phyloP scores from a whole-genome alignment of 2,329 filamentous ascomycete genomes.

The Ustulina deusta region DNA sequence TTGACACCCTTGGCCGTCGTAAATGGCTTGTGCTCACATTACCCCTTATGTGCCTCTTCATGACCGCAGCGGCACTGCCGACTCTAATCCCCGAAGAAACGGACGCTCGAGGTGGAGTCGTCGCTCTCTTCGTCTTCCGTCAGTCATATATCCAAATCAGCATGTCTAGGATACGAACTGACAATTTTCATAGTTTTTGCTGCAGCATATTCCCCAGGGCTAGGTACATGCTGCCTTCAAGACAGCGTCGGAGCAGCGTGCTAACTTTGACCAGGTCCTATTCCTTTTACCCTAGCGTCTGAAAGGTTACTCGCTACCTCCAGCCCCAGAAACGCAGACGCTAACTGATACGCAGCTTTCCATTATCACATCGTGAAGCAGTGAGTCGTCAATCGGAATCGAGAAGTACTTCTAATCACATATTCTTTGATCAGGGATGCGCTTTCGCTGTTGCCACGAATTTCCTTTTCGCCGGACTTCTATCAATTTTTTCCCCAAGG shows the following conservation, averaged over 20 bases:
- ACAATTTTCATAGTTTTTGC: slow-evolving; percentile 52
- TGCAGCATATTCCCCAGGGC: slow-evolving; percentile 56
- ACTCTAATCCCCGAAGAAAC: slow-evolving; percentile 43
- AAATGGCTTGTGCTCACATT: slow-evolving; percentile 59
- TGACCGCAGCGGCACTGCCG: slow-evolving; percentile 55
- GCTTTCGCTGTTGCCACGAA: slow-evolving; percentile 62
- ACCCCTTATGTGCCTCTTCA: slow-evolving; percentile 58
- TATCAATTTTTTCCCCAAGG: slow-evolving; percentile 58
- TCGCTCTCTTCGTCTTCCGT: slow-evolving; percentile 55
- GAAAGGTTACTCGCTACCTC: slow-evolving; percentile 50
- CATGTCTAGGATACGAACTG: neutral
- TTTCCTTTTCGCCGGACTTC: slow-evolving; percentile 59
- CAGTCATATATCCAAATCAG: slow-evolving; percentile 6
- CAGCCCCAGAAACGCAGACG: no score
- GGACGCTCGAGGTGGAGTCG: slow-evolving; percentile 46
- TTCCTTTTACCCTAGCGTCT: slow-evolving; percentile 63
- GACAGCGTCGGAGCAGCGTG: neutral
- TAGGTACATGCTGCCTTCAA: slow-evolving; percentile 41
- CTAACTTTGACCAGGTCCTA: slow-evolving; percentile 54
- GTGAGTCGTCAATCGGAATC: slow-evolving; percentile 35
- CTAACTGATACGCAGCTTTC: slow-evolving; percentile 54
- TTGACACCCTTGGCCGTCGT: slow-evolving; percentile 57
- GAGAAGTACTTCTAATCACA: slow-evolving; percentile 19
- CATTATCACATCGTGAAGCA: slow-evolving; percentile 61
- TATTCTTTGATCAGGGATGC: slow-evolving; percentile 52